Evolutionary conservation across 1,284 basidiomycete genomes (phyloP).

Genomic region (Sanguinoderma infundibulare): DNA sequence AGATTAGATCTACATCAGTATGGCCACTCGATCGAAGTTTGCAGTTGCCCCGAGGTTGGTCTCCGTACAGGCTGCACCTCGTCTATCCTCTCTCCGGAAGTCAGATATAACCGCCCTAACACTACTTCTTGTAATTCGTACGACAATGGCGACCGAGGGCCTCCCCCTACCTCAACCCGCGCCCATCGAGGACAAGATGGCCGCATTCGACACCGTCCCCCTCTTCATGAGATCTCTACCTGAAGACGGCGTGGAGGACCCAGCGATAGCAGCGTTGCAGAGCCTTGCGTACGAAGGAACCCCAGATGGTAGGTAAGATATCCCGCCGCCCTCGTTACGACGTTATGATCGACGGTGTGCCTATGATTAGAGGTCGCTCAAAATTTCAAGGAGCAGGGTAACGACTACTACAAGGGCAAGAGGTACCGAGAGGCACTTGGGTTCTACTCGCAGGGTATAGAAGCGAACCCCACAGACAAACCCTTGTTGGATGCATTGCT

Average conservation of each 20-base stretch:
- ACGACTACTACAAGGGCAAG: constrained; percentile 90
- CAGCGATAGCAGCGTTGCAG: constrained; percentile 83
- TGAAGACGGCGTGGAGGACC: constrained; percentile 63
- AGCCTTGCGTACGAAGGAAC: constrained; percentile 89
- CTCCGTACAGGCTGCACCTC: too few relatives aligned
- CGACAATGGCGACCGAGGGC: constrained; percentile 9
- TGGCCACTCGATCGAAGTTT: not conserved
- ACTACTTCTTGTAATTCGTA: too few relatives aligned
- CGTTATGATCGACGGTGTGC: not conserved
- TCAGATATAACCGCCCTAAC: too few relatives aligned
- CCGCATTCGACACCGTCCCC: constrained; percentile 64
- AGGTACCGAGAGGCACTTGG: constrained; percentile 86
- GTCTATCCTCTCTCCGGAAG: too few relatives aligned
- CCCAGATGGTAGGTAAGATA: constrained; percentile 79
- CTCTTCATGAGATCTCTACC: constrained; percentile 95
- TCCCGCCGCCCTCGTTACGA: not conserved
- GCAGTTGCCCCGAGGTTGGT: not conserved
- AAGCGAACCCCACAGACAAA: constrained; percentile 76
- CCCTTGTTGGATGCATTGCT: constrained; percentile 72
- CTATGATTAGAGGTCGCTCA: constrained; percentile 81
- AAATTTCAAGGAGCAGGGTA: constrained; percentile 95
- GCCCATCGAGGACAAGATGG: constrained; percentile 52
- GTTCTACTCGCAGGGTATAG: constrained; percentile 91
- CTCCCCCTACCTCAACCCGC: constrained; percentile 37
- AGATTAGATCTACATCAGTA: not conserved